Conservation (phyloP, 179 eudicot genomes). For the Heliamphora pulchella region DNA sequence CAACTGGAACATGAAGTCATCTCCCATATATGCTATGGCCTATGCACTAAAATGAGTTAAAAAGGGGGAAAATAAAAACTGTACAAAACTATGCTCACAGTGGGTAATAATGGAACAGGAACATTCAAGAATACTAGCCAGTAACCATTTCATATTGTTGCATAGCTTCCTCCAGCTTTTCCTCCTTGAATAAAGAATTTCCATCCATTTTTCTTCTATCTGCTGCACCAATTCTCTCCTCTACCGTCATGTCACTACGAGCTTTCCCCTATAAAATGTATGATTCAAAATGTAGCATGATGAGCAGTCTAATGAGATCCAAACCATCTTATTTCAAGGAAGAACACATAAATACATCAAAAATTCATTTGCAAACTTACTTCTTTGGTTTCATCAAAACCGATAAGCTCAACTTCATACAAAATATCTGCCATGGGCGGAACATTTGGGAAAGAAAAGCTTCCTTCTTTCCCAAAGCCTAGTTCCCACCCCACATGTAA, state of each 20-base stretch:
- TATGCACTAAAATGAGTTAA: constrained; percentile 20
- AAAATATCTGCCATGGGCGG: constrained; percentile 86
- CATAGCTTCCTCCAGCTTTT: constrained; percentile 89
- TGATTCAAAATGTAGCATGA: not conserved
- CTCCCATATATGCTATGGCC: constrained; percentile 99
- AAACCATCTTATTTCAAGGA: not conserved
- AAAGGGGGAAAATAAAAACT: not conserved
- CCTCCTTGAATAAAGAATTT: constrained; percentile 84
- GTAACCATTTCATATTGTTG: constrained; percentile 97
- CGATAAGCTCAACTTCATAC: constrained; percentile 92
- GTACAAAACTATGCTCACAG: not conserved
- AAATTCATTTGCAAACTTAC: constrained; percentile 29
- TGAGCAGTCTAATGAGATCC: constrained; percentile 4
- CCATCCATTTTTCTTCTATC: constrained; percentile 98
- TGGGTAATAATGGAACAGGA: constrained; percentile 1
- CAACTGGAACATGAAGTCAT: constrained; percentile 97
- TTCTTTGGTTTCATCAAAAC: constrained; percentile 91
- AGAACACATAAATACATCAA: not conserved
- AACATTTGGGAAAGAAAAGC: constrained; percentile 93
- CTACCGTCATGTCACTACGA: constrained; percentile 95
- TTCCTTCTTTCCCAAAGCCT: constrained; percentile 91
- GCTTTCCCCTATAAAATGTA: constrained; percentile 61
- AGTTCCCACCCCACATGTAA: constrained; percentile 88
- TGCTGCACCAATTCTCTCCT: constrained; percentile 92
- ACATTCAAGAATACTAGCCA: not conserved